These are phyloP conservation scores for Phytophthora citrophthora DNA, from an alignment of 352 stramenopile genomes.

Conservation along the genomic window DNA sequence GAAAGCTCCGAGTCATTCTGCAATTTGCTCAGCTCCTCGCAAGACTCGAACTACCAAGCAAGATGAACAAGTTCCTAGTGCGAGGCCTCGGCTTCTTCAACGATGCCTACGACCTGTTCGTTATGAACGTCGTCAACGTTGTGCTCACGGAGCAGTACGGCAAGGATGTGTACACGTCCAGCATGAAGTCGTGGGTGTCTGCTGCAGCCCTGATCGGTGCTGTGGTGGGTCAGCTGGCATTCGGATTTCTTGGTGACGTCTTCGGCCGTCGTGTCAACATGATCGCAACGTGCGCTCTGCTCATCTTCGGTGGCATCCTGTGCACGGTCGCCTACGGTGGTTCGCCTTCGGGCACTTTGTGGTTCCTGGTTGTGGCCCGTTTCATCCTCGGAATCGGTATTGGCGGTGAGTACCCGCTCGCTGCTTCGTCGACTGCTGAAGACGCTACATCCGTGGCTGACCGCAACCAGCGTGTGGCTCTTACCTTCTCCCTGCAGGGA, in stretches of 20 bases:
- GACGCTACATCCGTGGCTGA: slow-evolving; percentile 46
- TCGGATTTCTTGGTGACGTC: slow-evolving; percentile 23
- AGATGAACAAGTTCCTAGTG: slow-evolving; percentile 34
- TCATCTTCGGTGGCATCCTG: slow-evolving; percentile 22
- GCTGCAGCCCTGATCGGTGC: slow-evolving; percentile 38
- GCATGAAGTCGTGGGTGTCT: slow-evolving; percentile 66
- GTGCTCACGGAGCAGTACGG: slow-evolving; percentile 73
- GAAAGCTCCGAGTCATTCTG: background rate
- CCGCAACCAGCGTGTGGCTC: slow-evolving; percentile 56
- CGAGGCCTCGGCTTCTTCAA: slow-evolving; percentile 80
- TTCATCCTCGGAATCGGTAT: slow-evolving; percentile 26
- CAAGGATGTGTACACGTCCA: slow-evolving; percentile 63
- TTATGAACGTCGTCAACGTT: slow-evolving; percentile 83
- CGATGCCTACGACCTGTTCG: slow-evolving; percentile 77
- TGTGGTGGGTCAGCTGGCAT: slow-evolving; percentile 13
- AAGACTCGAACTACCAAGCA: background rate
- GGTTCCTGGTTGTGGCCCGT: slow-evolving; percentile 20
- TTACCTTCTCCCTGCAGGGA: slow-evolving; percentile 69
- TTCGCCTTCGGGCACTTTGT: slow-evolving; percentile 4
- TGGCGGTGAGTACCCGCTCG: slow-evolving; percentile 43
- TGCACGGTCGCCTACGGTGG: slow-evolving; percentile 13
- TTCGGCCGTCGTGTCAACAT: slow-evolving; percentile 31
- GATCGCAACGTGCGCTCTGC: slow-evolving; percentile 22
- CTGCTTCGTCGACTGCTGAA: slow-evolving; percentile 53
- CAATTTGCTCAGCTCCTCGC: background rate